Evolutionary conservation across 2,329 filamentous ascomycete species (phyloP).

Genomic region (Trichoderma simmonsii): DNA sequence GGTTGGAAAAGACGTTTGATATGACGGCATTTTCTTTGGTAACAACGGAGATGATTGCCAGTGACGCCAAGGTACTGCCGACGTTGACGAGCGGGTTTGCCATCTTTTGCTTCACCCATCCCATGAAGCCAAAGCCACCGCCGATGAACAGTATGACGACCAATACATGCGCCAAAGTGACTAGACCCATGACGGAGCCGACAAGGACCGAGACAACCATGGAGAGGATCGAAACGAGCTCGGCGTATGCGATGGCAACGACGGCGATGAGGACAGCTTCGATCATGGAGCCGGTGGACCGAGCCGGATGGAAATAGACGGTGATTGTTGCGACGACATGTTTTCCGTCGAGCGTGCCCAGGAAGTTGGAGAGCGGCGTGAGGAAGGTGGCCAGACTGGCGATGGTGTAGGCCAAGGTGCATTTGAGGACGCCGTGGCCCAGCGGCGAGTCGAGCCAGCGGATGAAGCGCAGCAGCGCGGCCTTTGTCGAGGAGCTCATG

Average conservation of each 20-base stretch:
- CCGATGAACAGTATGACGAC: constrained; percentile 78
- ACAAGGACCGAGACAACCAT: constrained; percentile 80
- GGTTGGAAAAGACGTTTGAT: constrained; percentile 70
- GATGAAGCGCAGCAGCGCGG: constrained; percentile 11
- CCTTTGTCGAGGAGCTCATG: not conserved
- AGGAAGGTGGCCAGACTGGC: constrained; percentile 81
- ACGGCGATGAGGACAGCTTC: constrained; percentile 73
- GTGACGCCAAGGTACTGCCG: constrained; percentile 75
- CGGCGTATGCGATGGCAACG: constrained; percentile 66
- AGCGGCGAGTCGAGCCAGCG: constrained; percentile 63
- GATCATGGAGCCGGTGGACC: constrained; percentile 79
- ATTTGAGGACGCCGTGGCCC: constrained; percentile 77
- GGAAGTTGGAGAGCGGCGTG: constrained; percentile 61
- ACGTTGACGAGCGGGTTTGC: constrained; percentile 75
- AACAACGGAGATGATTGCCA: constrained; percentile 79
- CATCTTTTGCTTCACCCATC: constrained; percentile 74
- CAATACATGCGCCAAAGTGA: constrained; percentile 70
- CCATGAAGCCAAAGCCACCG: constrained; percentile 76
- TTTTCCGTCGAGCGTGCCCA: constrained; percentile 83
- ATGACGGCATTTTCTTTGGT: constrained; percentile 85
- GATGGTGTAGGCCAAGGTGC: constrained; percentile 78
- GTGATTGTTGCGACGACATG: constrained; percentile 87
- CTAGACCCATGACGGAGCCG: constrained; percentile 59
- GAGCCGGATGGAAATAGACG: constrained; percentile 85
- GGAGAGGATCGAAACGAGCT: constrained; percentile 68